Evolutionary conservation across 495 filamentous ascomycete species (phyloP).

Genomic region (Tuber aestivum): DNA sequence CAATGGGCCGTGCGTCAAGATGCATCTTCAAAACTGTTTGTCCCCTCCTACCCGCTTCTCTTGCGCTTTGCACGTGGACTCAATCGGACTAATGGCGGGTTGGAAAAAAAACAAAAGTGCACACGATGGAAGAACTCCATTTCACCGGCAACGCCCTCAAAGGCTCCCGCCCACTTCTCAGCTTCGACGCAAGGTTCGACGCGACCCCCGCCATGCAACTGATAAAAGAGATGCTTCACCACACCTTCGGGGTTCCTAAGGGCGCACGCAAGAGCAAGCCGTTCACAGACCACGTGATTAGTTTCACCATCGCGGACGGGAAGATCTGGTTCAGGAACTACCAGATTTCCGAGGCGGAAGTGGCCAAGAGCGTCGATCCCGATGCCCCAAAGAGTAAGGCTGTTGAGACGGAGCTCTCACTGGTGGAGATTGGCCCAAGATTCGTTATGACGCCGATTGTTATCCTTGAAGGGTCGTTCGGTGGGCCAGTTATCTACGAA

Average conservation of each 20-base stretch:
- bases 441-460: constrained; percentile 95
- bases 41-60: background rate
- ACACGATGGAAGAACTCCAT: constrained; percentile 93
- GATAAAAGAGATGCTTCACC: constrained; percentile 79
- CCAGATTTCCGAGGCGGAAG: constrained; percentile 68
- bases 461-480: constrained; percentile 91
- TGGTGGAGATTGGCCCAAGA: constrained; percentile 91
- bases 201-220: constrained; percentile 62
- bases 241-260: constrained; percentile 90
- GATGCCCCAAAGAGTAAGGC: constrained; percentile 25
- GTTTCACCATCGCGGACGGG: constrained; percentile 84
- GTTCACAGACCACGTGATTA: constrained; percentile 91
- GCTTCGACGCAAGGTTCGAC: constrained; percentile 84
- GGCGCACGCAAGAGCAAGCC: constrained; percentile 83
- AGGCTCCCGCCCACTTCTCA: constrained; percentile 87
- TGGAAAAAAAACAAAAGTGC: constrained; percentile 53
- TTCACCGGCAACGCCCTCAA: constrained; percentile 96
- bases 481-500: constrained; percentile 95
- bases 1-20: constrained; percentile 89
- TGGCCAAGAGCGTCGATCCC: constrained; percentile 46
- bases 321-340: constrained; percentile 97
- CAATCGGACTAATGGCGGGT: background rate
- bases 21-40: constrained; percentile 64
- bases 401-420: constrained; percentile 63
- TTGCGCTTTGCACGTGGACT: background rate